A percentile compares a stretch with the other conserved stretches of the same genome.
Evolutionary conservation across 345 rosid genomes (phyloP).

Genomic region (Barbarea vulgaris): DNA sequence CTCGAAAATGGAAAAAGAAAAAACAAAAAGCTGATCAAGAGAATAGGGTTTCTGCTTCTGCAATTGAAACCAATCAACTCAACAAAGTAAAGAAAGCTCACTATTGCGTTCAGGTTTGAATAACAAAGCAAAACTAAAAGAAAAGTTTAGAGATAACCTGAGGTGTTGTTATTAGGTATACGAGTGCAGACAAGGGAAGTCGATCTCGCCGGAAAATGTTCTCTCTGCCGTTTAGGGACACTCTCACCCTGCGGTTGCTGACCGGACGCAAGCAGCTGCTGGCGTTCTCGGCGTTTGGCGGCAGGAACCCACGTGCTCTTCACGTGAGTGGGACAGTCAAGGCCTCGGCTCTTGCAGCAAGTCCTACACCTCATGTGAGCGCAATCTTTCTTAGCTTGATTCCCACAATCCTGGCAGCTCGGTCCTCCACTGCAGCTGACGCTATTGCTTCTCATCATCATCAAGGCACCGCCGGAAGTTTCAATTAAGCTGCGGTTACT

Average conservation of each 20-base stretch:
- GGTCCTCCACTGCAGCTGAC: constrained; percentile 54
- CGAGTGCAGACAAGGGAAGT: constrained; percentile 45
- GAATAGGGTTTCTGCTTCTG: constrained; percentile 34
- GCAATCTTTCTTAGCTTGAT: constrained; percentile 86
- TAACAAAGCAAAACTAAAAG: not conserved
- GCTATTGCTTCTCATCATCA: constrained; percentile 31
- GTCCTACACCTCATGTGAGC: constrained; percentile 72
- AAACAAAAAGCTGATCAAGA: constrained; percentile 30
- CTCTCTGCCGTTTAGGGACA: constrained; percentile 37
- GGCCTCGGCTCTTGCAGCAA: constrained; percentile 84
- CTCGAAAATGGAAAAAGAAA: constrained; percentile 33
- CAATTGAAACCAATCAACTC: constrained; percentile 17
- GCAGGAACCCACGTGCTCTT: constrained; percentile 92
- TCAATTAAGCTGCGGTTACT: constrained; percentile 29
- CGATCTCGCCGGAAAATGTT: constrained; percentile 20
- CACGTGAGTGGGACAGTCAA: constrained; percentile 72
- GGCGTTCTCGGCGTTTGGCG: constrained; percentile 72
- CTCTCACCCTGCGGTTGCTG: constrained; percentile 43
- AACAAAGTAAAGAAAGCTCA: not conserved
- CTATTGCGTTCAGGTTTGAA: not conserved
- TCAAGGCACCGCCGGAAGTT: constrained; percentile 35
- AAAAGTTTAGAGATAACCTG: constrained; percentile 18
- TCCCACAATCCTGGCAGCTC: constrained; percentile 88
- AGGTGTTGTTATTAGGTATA: constrained; percentile 26
- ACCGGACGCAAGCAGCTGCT: constrained; percentile 46